A percentile compares a stretch with the other conserved stretches of the same genome.
phyloP scores from a whole-genome alignment of 768 basidiomycete genomes.

The Mrakia hoshinonis region DNA sequence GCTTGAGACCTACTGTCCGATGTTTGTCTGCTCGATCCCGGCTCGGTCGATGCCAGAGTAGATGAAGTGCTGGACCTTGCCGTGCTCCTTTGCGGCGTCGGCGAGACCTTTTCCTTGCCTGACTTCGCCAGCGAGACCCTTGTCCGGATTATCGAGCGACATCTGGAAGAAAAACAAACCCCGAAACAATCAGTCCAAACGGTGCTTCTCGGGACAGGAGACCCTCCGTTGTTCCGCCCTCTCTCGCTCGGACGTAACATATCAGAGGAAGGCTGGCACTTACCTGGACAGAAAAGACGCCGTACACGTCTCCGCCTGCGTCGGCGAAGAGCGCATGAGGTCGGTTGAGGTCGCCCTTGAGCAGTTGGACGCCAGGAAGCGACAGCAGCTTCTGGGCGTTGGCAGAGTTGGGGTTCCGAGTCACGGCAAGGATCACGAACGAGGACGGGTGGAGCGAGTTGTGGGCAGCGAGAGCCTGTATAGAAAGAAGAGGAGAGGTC shows the following conservation, averaged over 20 bases:
- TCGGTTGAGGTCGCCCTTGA: background rate
- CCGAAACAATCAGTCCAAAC: too few relatives aligned
- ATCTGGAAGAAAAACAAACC: too few relatives aligned
- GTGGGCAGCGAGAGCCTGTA: background rate
- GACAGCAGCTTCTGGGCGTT: background rate
- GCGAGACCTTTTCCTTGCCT: background rate
- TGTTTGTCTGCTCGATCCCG: background rate
- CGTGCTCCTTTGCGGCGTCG: background rate
- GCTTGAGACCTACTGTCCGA: background rate
- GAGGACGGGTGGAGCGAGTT: background rate
- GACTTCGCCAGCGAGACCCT: background rate
- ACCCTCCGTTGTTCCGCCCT: too few relatives aligned
- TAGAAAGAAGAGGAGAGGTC: background rate
- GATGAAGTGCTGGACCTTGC: background rate
- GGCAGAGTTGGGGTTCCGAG: background rate
- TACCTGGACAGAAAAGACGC: background rate
- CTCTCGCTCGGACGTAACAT: too few relatives aligned
- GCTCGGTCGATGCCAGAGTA: background rate
- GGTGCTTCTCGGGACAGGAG: too few relatives aligned
- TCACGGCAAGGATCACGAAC: background rate
- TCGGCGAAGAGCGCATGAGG: background rate
- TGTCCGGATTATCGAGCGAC: background rate
- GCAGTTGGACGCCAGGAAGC: background rate
- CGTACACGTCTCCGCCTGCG: background rate
- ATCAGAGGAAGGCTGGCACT: too few relatives aligned